Base-by-base conservation (phyloP, 1,284 basidiomycete genomes). In the Sphaerobolus stellatus region DNA sequence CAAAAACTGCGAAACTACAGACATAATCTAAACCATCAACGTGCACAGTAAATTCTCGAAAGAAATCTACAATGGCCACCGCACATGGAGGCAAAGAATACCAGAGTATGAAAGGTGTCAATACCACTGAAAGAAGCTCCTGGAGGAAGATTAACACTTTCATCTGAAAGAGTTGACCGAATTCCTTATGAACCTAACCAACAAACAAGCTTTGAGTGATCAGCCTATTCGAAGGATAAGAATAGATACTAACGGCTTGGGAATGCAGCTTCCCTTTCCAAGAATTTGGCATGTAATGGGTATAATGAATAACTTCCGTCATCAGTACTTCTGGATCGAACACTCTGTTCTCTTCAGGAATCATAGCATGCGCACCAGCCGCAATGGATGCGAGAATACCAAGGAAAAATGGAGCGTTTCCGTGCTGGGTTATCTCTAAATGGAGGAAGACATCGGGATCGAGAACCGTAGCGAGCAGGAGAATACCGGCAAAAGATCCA, bases 1-100 rank as follows among this genome's bases (percentile, higher is more conserved):
- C 94, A 68, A 99, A 99, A 54, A 97, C 95, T 1, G 96, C 97
- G 72, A 98, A 99, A 57, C 90, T 94, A 68, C 97, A 99, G 8
- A 99, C 92, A 66, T 97, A 96, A 9, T 97, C 96, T 2, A 97
- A 79, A 1, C 94, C 93, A 62, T 98, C 95, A 29, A 99, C 90
- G 69, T 98, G 95, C 1, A 99, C 88, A 0, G 94, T 92, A 66
- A 97, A 98, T 73, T 98, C 94, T 46, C 94, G 82, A 79, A 98
- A 97, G 67, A 98, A 97, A 68, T 98, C 95, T 58, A 98, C 82
- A 60, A 98, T 90, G 0, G 86, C 86, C 6, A 90, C 88, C 2
- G 95, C 91, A 66, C 92, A 95, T 1, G 75, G 76, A 0, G 96
- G 95, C 5, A 99, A 79, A 14, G 94, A 92, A 67, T 90, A 89